These are phyloP conservation scores for Calonectria ilicicola DNA, from an alignment of 2,329 filamentous ascomycete genomes.

Conservation along the genomic window DNA sequence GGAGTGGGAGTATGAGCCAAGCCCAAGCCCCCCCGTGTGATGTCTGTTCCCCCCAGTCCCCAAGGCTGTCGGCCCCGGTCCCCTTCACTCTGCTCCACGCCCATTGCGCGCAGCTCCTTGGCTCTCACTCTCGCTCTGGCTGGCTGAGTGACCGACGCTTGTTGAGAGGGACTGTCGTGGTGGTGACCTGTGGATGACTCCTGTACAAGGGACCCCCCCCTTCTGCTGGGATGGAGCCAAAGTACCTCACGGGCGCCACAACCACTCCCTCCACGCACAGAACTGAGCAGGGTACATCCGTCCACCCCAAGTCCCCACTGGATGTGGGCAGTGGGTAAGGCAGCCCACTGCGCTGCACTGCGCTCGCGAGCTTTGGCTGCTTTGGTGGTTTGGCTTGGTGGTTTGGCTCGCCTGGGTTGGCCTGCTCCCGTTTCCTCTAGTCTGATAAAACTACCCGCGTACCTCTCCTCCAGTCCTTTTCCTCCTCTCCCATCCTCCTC, in stretches of 20 bases:
- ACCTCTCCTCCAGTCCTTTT: slow-evolving; percentile 68
- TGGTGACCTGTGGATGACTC: slow-evolving; percentile 17
- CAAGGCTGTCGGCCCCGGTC: slow-evolving; percentile 16
- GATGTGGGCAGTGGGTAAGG: slow-evolving; percentile 9
- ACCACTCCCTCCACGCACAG: slow-evolving; percentile 20
- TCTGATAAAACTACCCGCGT: slow-evolving; percentile 51
- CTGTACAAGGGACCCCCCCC: background rate
- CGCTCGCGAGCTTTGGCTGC: slow-evolving; percentile 3
- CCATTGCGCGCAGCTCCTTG: slow-evolving; percentile 22
- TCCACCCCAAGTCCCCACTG: slow-evolving; percentile 13
- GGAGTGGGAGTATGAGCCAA: slow-evolving; percentile 26
- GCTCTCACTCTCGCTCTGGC: slow-evolving; percentile 14
- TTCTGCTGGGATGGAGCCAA: slow-evolving; percentile 17
- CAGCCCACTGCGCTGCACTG: slow-evolving; percentile 9
- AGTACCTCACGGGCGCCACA: slow-evolving; percentile 21
- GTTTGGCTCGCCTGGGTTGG: slow-evolving; percentile 5
- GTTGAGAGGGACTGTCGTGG: slow-evolving; percentile 10
- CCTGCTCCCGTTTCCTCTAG: slow-evolving; percentile 21
- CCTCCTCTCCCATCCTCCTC: slow-evolving; percentile 65
- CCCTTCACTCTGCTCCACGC: slow-evolving; percentile 14
- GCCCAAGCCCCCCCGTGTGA: slow-evolving; percentile 8
- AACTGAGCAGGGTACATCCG: slow-evolving; percentile 18
- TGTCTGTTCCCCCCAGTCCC: slow-evolving; percentile 17
- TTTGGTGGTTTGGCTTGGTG: slow-evolving; percentile 17
- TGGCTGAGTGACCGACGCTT: slow-evolving; percentile 12